These are phyloP conservation scores for Beauveria caledonica DNA, from an alignment of 2,329 filamentous ascomycete genomes.

Conservation along the genomic window DNA sequence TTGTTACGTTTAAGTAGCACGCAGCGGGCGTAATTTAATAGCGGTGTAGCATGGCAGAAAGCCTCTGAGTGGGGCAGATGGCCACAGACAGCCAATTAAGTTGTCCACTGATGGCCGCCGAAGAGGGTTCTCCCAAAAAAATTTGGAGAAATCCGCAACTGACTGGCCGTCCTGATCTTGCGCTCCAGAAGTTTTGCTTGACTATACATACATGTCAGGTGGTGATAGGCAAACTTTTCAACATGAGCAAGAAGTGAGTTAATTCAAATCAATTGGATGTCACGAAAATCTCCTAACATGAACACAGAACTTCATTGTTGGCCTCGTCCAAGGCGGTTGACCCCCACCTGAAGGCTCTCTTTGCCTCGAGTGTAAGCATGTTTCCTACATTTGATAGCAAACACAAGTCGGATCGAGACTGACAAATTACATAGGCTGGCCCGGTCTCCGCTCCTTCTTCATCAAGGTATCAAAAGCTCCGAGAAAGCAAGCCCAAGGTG, in stretches of 20 bases:
- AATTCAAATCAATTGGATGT: neutral
- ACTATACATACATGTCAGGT: neutral
- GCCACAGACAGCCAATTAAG: neutral
- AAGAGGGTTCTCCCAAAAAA: conserved; percentile 3
- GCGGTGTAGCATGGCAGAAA: conserved; percentile 8
- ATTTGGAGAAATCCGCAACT: conserved; percentile 2
- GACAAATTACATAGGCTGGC: conserved; percentile 34
- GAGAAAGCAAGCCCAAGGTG: conserved; percentile 26
- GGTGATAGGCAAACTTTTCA: neutral
- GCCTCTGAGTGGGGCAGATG: neutral
- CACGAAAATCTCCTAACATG: conserved; percentile 9
- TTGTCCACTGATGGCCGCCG: neutral
- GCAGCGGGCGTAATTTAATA: neutral
- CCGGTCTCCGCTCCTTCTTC: conserved; percentile 40
- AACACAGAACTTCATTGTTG: conserved; percentile 27
- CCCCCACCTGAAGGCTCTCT: conserved; percentile 61
- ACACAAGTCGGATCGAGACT: neutral
- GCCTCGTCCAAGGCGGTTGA: conserved; percentile 52
- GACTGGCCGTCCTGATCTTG: neutral
- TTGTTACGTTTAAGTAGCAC: no score
- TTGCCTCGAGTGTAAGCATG: conserved; percentile 60
- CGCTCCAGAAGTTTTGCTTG: neutral
- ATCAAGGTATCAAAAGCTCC: conserved; percentile 34
- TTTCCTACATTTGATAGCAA: neutral
- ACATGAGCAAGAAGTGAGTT: conserved; percentile 16